phyloP scores from a whole-genome alignment of 1,284 basidiomycete species.

The Thecaphora frezii region DNA sequence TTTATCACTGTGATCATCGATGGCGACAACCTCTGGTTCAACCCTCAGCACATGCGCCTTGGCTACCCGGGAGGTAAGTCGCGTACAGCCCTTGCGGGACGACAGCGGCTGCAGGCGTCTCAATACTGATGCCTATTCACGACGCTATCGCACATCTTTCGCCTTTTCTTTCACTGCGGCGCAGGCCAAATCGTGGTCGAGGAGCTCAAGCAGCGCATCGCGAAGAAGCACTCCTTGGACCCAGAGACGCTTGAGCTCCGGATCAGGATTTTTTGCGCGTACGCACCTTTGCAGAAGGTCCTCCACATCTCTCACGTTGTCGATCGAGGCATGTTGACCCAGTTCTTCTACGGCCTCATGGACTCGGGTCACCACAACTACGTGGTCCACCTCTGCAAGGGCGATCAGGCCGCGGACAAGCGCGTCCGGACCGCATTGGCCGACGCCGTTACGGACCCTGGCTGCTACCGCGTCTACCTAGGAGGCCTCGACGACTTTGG shows the following conservation, averaged over 20 bases:
- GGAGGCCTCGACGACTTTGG: constrained; percentile 35
- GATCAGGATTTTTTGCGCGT: constrained; percentile 12
- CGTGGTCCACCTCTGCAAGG: constrained; percentile 19
- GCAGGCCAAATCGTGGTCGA: constrained; percentile 11
- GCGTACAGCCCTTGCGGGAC: no score
- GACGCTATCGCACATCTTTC: no score
- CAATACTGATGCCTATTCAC: no score
- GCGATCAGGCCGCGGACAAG: constrained; percentile 21
- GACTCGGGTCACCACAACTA: constrained; percentile 24
- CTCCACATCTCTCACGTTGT: constrained; percentile 1
- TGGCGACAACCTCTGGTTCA: constrained; percentile 24
- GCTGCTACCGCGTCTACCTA: constrained; percentile 23
- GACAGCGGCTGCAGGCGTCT: no score
- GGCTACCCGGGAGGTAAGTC: constrained; percentile 18
- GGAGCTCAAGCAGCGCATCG: constrained; percentile 20
- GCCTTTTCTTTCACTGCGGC: not conserved
- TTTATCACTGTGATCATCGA: constrained; percentile 27
- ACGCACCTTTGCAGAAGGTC: constrained; percentile 4
- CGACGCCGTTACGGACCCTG: constrained; percentile 21
- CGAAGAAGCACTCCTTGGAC: constrained; percentile 16
- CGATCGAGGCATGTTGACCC: constrained; percentile 5
- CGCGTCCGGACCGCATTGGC: constrained; percentile 29
- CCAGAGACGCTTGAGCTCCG: constrained; percentile 17
- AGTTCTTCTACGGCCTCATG: constrained; percentile 17
- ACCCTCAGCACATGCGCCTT: constrained; percentile 13